Conservation (phyloP, 495 filamentous ascomycete species). For the Entonaema liquescens region DNA sequence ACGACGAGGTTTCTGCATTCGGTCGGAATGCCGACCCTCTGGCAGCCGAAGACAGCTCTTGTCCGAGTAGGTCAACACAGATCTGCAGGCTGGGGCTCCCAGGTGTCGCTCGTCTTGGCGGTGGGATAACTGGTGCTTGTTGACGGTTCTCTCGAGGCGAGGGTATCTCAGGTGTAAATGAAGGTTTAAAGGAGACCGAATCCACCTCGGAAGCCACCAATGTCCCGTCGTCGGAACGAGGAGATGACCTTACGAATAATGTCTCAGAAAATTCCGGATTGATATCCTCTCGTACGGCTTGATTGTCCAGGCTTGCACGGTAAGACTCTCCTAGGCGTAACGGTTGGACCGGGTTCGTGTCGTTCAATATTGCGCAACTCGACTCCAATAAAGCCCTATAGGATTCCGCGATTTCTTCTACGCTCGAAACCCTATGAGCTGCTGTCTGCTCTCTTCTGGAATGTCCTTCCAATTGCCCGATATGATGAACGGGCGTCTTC, state of each 20-base stretch:
- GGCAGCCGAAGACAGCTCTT: slow-evolving; percentile 51
- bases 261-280: slow-evolving; percentile 28
- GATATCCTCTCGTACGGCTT: slow-evolving; percentile 20
- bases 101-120: slow-evolving; percentile 25
- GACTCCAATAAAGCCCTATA: slow-evolving; percentile 54
- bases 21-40: slow-evolving; percentile 32
- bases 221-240: slow-evolving; percentile 55
- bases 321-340: slow-evolving; percentile 21
- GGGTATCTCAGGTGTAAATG: slow-evolving; percentile 44
- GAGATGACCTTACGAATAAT: slow-evolving; percentile 31
- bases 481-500: slow-evolving; percentile 56
- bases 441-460: slow-evolving; percentile 37
- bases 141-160: slow-evolving; percentile 12
- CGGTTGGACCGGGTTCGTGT: slow-evolving; percentile 37
- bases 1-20: slow-evolving; percentile 57
- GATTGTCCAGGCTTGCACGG: background rate
- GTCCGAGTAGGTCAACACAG: slow-evolving; percentile 53
- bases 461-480: slow-evolving; percentile 51
- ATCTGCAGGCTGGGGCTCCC: slow-evolving; percentile 52
- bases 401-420: slow-evolving; percentile 57
- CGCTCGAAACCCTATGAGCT: slow-evolving; percentile 45
- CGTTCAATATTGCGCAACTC: slow-evolving; percentile 34
- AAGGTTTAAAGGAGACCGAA: slow-evolving; percentile 51
- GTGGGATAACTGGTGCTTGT: slow-evolving; percentile 17
- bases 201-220: slow-evolving; percentile 57